phyloP scores from a whole-genome alignment of 352 stramenopile species.

The Phytopythium ostracodes region DNA sequence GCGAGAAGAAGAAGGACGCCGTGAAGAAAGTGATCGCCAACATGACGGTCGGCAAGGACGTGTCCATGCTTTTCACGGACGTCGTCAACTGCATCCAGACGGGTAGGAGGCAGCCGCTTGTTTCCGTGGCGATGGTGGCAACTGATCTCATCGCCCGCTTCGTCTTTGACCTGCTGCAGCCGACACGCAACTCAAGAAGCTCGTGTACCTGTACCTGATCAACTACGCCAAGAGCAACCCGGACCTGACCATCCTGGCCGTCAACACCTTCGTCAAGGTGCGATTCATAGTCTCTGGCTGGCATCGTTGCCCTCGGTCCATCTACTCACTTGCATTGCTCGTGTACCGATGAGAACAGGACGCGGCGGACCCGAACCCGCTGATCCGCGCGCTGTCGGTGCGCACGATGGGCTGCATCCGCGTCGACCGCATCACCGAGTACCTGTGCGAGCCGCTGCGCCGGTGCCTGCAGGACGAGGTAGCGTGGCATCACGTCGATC shows the following conservation, averaged over 20 bases:
- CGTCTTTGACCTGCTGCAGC: constrained; percentile 29
- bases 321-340: too few species aligned
- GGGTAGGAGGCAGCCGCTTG: constrained; percentile 24
- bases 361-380: constrained; percentile 88
- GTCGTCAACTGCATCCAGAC: constrained; percentile 99
- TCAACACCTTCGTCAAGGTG: constrained; percentile 98
- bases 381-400: constrained; percentile 96
- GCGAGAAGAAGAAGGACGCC: constrained; percentile 98
- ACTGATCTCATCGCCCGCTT: too few species aligned
- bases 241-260: constrained; percentile 98
- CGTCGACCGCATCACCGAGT: constrained; percentile 99
- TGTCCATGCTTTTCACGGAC: constrained; percentile 99
- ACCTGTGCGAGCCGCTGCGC: constrained; percentile 96
- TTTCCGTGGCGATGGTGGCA: not conserved
- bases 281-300: not conserved
- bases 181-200: constrained; percentile 99
- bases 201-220: constrained; percentile 99
- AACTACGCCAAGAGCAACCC: constrained; percentile 99
- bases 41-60: constrained; percentile 99
- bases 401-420: constrained; percentile 99
- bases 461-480: constrained; percentile 90
- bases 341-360: constrained; percentile 27
- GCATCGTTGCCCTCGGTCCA: not conserved
- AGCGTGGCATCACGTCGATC: not conserved
- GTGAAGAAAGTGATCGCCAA: constrained; percentile 99